Base-by-base conservation (phyloP, 495 filamentous ascomycete genomes). In the Cercophora sp. region DNA sequence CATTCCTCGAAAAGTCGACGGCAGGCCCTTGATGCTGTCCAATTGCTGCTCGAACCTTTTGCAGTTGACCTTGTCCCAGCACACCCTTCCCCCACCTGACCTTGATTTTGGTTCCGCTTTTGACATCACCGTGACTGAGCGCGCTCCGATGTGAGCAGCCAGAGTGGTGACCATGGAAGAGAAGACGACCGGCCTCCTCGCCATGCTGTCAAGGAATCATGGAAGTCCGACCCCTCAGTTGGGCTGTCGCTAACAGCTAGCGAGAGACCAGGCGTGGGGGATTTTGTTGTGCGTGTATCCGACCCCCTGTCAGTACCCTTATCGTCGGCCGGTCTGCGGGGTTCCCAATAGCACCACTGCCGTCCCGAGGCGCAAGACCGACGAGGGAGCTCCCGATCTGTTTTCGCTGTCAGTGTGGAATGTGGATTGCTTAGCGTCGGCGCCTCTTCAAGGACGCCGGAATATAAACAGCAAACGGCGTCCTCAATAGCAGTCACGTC, bases 211-310 rank as follows among this genome's bases (percentile, higher is more conserved):
- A n/a, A n/a, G n/a, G n/a, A n/a, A n/a, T n/a, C n/a, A n/a, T n/a
- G n/a, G n/a, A n/a, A n/a, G n/a, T n/a, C n/a, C n/a, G n/a, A n/a
- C n/a, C n/a, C n/a, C n/a, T n/a, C n/a, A n/a, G n/a, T n/a, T 43
- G 5, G 40, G 40, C 40, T 22, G 15, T n/a, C 19, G 23, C 16
- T 29, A n/a, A 22, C 43, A n/a, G 8, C 23, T 26, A 26, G 16
- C 43, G 15, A 44, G 35, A 11, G n/a, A 27, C 11, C 23, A 26
- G 20, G 34, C 34, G 24, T 20, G 22, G 35, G 23, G 5, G 13
- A 39, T 26, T 25, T 40, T 50, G 19, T 50, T 50, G 32, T 50
- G 35, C 36, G 48, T 51, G 48, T 51, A 51, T 51, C 48, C 35
- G 25, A 24, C 10, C 36, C 35, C 24, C 48, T 23, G 35, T 18